phyloP scores from a whole-genome alignment of 108 stramenopile species.

The Poteriospumella lacustris region DNA sequence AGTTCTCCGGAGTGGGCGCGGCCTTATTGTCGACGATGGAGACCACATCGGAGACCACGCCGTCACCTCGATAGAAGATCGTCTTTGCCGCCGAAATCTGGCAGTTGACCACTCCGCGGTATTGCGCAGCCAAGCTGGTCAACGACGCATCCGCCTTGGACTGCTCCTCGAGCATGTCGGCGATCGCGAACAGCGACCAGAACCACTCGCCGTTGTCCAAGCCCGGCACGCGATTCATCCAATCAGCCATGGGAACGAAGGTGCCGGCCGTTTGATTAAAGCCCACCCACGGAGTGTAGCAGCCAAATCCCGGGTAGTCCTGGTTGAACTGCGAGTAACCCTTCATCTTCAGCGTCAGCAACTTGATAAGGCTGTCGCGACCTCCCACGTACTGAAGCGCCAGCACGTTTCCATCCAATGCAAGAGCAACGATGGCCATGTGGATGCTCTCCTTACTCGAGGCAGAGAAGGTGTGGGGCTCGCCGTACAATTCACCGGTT shows the following conservation, averaged over 20 bases:
- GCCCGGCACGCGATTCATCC: not conserved
- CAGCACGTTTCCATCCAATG: not conserved
- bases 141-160: not conserved
- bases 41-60: not conserved
- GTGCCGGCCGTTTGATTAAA: not conserved
- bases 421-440: not conserved
- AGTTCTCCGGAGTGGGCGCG: not conserved
- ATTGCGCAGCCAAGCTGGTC: not conserved
- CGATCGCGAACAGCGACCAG: not conserved
- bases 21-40: not conserved
- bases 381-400: not conserved
- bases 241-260: not conserved
- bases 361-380: not conserved
- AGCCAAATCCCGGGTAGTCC: not conserved
- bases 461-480: slow-evolving; percentile 11
- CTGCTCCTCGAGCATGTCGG: not conserved
- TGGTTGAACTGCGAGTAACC: not conserved
- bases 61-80: not conserved
- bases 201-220: slow-evolving; percentile 25
- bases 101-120: not conserved
- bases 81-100: not conserved
- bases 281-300: slow-evolving; percentile 3
- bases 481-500: not conserved
- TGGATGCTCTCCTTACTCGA: not conserved
- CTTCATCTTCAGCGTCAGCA: slow-evolving; percentile 11